Evolutionary conservation across 2,329 filamentous ascomycete species (phyloP).

Genomic region (Coleophoma cylindrospora): DNA sequence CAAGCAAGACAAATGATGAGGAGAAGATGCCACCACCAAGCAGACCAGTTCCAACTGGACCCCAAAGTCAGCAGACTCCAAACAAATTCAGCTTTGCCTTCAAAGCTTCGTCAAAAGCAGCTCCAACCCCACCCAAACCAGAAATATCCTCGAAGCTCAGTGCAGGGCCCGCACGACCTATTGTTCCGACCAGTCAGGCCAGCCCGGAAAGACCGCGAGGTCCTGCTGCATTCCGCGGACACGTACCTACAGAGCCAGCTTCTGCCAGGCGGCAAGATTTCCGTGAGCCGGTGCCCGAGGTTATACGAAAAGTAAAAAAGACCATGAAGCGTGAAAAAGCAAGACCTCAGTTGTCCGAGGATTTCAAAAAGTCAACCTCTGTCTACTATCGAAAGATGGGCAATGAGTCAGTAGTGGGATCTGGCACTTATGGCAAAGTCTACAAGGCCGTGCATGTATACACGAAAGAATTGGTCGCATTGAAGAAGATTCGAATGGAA

Average conservation of each 20-base stretch:
- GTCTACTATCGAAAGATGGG: slow-evolving; percentile 94
- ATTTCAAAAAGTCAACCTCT: slow-evolving; percentile 75
- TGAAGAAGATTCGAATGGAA: slow-evolving; percentile 93
- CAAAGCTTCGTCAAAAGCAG: slow-evolving; percentile 64
- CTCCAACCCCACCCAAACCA: slow-evolving; percentile 51
- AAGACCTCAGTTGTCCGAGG: slow-evolving; percentile 63
- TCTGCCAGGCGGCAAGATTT: slow-evolving; percentile 34
- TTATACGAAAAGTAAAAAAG: slow-evolving; percentile 56
- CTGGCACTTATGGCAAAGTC: slow-evolving; percentile 92
- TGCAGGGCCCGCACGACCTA: slow-evolving; percentile 31
- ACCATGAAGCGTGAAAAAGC: slow-evolving; percentile 66
- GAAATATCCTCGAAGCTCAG: slow-evolving; percentile 68
- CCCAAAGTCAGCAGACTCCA: slow-evolving; percentile 29
- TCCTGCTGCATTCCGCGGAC: slow-evolving; percentile 22
- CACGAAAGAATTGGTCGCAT: slow-evolving; percentile 73
- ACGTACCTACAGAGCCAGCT: slow-evolving; percentile 48
- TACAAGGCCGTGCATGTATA: slow-evolving; percentile 95
- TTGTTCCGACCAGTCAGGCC: slow-evolving; percentile 16
- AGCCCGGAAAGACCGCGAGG: slow-evolving; percentile 38
- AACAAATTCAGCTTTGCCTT: slow-evolving; percentile 92
- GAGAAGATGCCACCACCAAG: slow-evolving; percentile 51
- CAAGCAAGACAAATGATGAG: slow-evolving; percentile 41
- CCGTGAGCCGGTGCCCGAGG: slow-evolving; percentile 30
- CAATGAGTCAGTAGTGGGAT: slow-evolving; percentile 95
- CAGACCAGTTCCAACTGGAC: slow-evolving; percentile 39